A percentile compares a stretch with the other conserved stretches of the same genome.
Conservation (phyloP, 305 asterid species). For the Fraxinus platypoda region DNA sequence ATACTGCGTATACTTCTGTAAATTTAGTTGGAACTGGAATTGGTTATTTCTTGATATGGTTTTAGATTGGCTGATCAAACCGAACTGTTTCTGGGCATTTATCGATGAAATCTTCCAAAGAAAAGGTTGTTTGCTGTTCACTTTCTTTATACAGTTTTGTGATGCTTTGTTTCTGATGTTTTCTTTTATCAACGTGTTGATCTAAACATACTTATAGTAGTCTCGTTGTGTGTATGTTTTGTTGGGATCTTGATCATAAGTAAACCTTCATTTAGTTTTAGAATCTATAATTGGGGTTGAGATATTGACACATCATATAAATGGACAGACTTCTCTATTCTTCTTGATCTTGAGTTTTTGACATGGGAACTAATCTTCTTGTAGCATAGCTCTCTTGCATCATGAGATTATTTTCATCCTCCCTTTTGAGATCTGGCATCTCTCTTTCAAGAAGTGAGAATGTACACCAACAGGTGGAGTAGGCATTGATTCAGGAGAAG, state of each 20-base stretch:
- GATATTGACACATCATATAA: background rate
- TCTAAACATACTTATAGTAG: background rate
- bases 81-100: conserved; percentile 5
- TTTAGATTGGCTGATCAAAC: conserved; percentile 23
- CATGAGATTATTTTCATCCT: background rate
- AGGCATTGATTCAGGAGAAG: background rate
- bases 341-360: background rate
- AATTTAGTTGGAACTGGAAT: background rate
- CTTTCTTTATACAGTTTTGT: conserved; percentile 5
- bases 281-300: background rate
- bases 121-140: background rate
- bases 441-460: background rate
- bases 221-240: background rate
- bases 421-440: background rate
- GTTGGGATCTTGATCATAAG: background rate
- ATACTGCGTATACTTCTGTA: background rate
- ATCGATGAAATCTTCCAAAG: conserved; percentile 1
- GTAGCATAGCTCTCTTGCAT: background rate
- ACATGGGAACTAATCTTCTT: background rate
- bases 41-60: conserved; percentile 16
- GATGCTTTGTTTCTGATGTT: background rate
- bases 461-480: background rate
- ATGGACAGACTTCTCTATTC: background rate
- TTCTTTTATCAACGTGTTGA: background rate
- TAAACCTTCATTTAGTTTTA: background rate